Evolutionary conservation across 1,284 basidiomycete genomes (phyloP).

Genomic region (Cystobasidium slooffiae): DNA sequence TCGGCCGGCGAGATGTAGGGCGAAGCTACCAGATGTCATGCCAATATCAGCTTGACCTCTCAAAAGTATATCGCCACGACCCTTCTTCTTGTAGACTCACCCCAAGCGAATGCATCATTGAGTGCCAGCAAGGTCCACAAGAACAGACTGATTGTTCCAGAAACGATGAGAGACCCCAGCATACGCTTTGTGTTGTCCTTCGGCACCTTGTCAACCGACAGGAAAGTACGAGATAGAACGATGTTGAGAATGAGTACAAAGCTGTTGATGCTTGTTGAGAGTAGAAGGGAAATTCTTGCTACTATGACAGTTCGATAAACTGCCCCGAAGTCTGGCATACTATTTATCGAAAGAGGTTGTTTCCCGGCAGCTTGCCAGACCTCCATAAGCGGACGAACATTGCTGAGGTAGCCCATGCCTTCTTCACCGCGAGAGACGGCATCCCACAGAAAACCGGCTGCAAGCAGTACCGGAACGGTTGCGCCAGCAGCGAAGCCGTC

Average conservation of each 20-base stretch:
- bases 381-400: conserved; percentile 48
- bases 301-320: conserved; percentile 50
- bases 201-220: conserved; percentile 53
- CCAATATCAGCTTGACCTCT: not conserved
- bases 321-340: conserved; percentile 51
- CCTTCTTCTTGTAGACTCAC: conserved; percentile 2
- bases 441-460: conserved; percentile 50
- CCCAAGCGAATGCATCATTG: conserved; percentile 41
- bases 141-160: conserved; percentile 45
- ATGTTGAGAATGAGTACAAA: conserved; percentile 54
- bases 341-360: conserved; percentile 43
- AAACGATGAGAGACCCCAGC: conserved; percentile 50
- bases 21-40: conserved; percentile 11
- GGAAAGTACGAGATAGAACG: conserved; percentile 52
- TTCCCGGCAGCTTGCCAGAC: conserved; percentile 53
- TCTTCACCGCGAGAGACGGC: conserved; percentile 41
- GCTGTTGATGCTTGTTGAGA: conserved; percentile 57
- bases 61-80: not conserved
- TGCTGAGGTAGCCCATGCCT: conserved; percentile 44
- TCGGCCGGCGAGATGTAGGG: conserved; percentile 75
- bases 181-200: conserved; percentile 55
- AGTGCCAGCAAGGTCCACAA: conserved; percentile 39
- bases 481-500: conserved; percentile 53
- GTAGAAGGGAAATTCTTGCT: conserved; percentile 55
- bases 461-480: conserved; percentile 51